Evolutionary conservation across 768 basidiomycete species (phyloP).

Genomic region (Paxillus involutus): DNA sequence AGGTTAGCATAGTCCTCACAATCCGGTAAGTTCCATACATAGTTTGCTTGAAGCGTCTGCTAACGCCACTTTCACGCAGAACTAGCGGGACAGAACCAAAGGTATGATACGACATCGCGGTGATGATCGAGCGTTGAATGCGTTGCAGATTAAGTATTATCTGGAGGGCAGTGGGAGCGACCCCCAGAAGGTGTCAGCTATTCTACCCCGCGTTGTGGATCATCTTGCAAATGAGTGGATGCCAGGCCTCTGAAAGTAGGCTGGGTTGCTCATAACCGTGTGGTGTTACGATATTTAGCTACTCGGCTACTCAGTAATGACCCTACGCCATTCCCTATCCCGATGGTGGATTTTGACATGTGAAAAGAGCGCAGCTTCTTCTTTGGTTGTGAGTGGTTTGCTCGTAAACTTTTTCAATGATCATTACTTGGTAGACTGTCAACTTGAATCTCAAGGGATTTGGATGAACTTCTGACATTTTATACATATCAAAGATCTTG

Average conservation of each 20-base stretch:
- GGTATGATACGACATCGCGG: conserved; percentile 36
- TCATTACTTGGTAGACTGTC: too few species aligned
- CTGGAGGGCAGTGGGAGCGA: conserved; percentile 74
- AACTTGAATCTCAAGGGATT: too few species aligned
- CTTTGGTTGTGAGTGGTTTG: too few species aligned
- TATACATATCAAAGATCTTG: too few species aligned
- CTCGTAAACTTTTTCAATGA: too few species aligned
- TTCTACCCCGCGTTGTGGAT: conserved; percentile 55
- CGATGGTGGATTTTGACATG: too few species aligned
- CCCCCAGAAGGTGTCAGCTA: conserved; percentile 39
- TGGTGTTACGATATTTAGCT: background rate
- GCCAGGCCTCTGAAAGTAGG: conserved; percentile 51
- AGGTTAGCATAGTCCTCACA: conserved; percentile 63
- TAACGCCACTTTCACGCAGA: conserved; percentile 33
- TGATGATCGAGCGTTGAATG: background rate
- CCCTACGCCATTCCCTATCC: too few species aligned
- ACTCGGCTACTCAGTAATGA: background rate
- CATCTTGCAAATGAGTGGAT: conserved; percentile 72
- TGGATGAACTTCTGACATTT: too few species aligned
- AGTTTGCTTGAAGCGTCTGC: background rate
- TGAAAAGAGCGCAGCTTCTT: too few species aligned
- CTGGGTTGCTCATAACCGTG: conserved; percentile 35
- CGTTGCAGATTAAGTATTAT: conserved; percentile 77
- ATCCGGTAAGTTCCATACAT: conserved; percentile 47
- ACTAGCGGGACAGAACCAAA: conserved; percentile 93